Base-by-base conservation (phyloP, 805 yeast species). In the Wickerhamiella allomyrinae region DNA sequence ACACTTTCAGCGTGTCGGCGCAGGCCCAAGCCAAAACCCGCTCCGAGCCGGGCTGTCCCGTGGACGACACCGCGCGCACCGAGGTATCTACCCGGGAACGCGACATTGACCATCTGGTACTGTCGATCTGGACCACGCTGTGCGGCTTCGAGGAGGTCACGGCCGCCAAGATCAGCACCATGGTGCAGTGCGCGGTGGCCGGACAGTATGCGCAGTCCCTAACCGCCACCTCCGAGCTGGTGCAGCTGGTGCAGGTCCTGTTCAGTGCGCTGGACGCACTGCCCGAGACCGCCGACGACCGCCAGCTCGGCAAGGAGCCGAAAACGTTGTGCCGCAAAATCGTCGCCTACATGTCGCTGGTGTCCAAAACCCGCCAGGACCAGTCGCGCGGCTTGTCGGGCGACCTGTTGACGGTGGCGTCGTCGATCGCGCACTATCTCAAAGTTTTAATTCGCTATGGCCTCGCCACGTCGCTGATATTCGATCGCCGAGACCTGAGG, bases 371-470 rank as follows among this genome's bases (percentile, higher is more conserved):
- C 0, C 58, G 50, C 23, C 50, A 49, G 22, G 39, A 49, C 11
- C 41, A 53, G 24, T 19, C 41, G 4, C 20, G 34, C 10, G 46
- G 48, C 3, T 46, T 48, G 13, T 54, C 65, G 1, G 57, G 53
- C 27, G 66, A 62, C 19, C 55, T 89, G 31, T 69, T 91, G 50
- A 74, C 89, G 0, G 75, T 87, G 9, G 87, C 87, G 5, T 84
- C 95, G 1, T 86, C 93, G 0, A 66, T 89, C 51, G 96, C 98
- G 0, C 97, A 91, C 57, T 89, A 86, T 59, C 67, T 91, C 53
- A 91, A 91, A 58, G 67, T 89, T 6, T 65, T 91, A 19, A 80
- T 89, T 4, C 68, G 96, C 48, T 75, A 76, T 54, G 91, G 95
- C 0, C 69, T 91, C 34, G 72, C 76, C 45, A 76, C 77, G 49